Evolutionary conservation across 371 early-diverging fungal genomes (phyloP), one percentile per base, ranked within the genome.

Genomic region (Actinomortierella wolfii): DNA sequence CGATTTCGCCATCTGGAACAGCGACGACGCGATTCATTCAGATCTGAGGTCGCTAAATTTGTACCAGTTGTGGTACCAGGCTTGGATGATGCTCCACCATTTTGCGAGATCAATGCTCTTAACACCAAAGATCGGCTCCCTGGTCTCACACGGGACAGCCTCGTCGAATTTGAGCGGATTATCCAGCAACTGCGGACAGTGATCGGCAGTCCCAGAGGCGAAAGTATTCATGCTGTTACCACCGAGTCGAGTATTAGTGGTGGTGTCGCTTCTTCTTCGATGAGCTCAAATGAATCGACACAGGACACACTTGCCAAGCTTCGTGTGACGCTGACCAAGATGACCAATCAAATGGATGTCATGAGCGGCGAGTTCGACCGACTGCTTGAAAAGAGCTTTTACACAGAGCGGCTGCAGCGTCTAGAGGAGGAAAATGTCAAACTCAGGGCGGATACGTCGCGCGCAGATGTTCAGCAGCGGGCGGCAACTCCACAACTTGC

Each of bases 81-180:
- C 17, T 57, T 86, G 67, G 89, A 87, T 44, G 88, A 83, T 28
- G 63, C 67, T 7, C 81, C 88, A 9, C 86, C 90, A 2, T 82
- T 81, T 24, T 87, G 87, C 54, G 90, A 91, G 61, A 81, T 91
- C n/a, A 81, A 83, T 17, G 68, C 88, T 2, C 76, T 79, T 17
- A 78, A 77, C 46, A 78, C 79, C 7, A 76, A 76, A 8, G 81
- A 82, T 21, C 64, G 61, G 6, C 64, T 86, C n/a, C 86, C 87
- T 13, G 57, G 77, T 9, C 70, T 90, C 39, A 77, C 74, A 1
- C 68, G 80, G 26, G 79, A 79, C 7, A 89, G 89, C 61, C 60
- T 90, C 7, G 56, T 61, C 57, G 86, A 86, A 77, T 77, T 69
- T 52, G 73, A 66, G 40, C 50, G 67, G 11, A 57, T 82, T 23